Percentiles rank a stretch among this genome's conserved stretches.
These are phyloP conservation scores for Anthracocystis panici-leucophaei DNA, from an alignment of 1,284 basidiomycete species.

Conservation along the genomic window DNA sequence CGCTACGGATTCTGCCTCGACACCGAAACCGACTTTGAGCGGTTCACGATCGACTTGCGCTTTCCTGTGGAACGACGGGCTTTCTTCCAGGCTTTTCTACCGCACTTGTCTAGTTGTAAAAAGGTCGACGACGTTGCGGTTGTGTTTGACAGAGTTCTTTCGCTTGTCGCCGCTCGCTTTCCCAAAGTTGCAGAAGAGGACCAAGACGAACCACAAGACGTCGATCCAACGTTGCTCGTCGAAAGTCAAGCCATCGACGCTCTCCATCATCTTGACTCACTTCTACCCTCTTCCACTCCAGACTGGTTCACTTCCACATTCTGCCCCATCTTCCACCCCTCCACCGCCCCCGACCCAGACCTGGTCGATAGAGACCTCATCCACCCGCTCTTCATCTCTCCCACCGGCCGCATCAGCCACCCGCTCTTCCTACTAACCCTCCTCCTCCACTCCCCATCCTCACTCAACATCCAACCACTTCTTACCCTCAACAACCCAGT, in stretches of 20 bases:
- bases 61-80: constrained; percentile 29
- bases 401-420: constrained; percentile 22
- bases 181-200: background rate
- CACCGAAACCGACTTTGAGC: constrained; percentile 59
- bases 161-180: background rate
- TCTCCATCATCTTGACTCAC: background rate
- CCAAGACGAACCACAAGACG: background rate
- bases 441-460: constrained; percentile 12
- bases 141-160: background rate
- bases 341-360: constrained; percentile 25
- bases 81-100: constrained; percentile 15
- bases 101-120: background rate
- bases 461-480: background rate
- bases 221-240: background rate
- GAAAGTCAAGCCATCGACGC: constrained; percentile 6
- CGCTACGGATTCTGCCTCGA: constrained; percentile 64
- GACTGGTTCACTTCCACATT: background rate
- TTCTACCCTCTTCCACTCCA: background rate
- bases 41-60: constrained; percentile 51
- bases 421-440: constrained; percentile 19
- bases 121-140: background rate
- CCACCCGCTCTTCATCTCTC: constrained; percentile 34
- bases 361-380: constrained; percentile 26
- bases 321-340: constrained; percentile 11
- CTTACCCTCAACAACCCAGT: background rate